Evolutionary conservation across 2,329 filamentous ascomycete genomes (phyloP).

Genomic region (Neocatenulostroma microsporum): DNA sequence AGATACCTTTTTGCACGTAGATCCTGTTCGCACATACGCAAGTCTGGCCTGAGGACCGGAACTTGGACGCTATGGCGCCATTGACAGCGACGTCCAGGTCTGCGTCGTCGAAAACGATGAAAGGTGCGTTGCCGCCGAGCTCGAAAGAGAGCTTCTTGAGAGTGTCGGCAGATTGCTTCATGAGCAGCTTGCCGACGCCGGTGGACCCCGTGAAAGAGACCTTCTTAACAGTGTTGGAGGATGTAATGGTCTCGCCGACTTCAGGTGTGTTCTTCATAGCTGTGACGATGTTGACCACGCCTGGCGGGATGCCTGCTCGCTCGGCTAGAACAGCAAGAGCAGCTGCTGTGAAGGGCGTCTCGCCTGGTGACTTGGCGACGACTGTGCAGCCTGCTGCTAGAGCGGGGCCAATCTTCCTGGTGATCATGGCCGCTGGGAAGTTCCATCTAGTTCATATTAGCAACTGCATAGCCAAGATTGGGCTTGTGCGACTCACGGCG

Average conservation of each 20-base stretch:
- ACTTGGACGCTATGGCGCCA: constrained; percentile 80
- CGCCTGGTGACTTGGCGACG: constrained; percentile 81
- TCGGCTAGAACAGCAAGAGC: constrained; percentile 79
- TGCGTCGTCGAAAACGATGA: constrained; percentile 92
- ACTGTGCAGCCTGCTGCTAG: constrained; percentile 94
- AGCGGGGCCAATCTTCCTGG: constrained; percentile 48
- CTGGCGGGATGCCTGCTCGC: constrained; percentile 80
- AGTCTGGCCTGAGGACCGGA: constrained; percentile 90
- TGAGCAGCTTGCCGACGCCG: constrained; percentile 63
- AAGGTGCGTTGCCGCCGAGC: constrained; percentile 88
- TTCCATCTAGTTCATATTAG: too few relatives aligned
- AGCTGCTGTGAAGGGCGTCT: constrained; percentile 86
- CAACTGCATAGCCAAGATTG: too few relatives aligned
- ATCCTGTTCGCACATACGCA: constrained; percentile 76
- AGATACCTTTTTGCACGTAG: constrained; percentile 69
- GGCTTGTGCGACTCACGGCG: constrained; percentile 55
- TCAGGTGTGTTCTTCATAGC: constrained; percentile 69
- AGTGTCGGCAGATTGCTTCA: constrained; percentile 79
- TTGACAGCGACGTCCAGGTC: constrained; percentile 77
- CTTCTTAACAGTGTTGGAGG: constrained; percentile 70
- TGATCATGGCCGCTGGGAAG: constrained; percentile 51
- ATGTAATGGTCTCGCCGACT: constrained; percentile 69
- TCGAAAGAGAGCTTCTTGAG: constrained; percentile 85
- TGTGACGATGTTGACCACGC: constrained; percentile 85
- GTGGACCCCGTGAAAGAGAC: constrained; percentile 84